Base-by-base conservation (phyloP, 768 basidiomycete species). In the Pulveroboletus ravenelii region DNA sequence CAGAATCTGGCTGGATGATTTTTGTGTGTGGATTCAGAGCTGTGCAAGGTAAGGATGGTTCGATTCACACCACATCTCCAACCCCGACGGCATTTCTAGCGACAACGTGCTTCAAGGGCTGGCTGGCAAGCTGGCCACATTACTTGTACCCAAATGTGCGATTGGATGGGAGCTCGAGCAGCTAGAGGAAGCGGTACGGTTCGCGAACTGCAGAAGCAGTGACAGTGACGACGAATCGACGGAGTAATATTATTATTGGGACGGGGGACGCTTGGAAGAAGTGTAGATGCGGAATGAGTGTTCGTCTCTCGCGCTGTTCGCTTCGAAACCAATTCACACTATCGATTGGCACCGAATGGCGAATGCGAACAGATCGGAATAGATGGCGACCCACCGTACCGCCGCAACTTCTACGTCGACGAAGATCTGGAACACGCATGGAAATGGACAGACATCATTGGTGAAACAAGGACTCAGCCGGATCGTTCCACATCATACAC, bases 1-100 rank as follows among this genome's bases (percentile, higher is more conserved):
- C 66, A 89, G 89, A 64, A 78, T 91, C 31, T 93, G 90, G 90
- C 57, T 91, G 39, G 85, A 90, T 55, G 90, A 92, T 61, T 85
- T 88, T 58, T 87, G 85, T 57, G 78, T 83, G n/a, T 92, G 90
- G 90, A 72, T 78, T 32, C 84, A 89, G 58, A 72, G 78, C 9
- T 74, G 74, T 57, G 82, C 85, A n/a, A 80, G 76, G 89, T 91
- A 58, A 53, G 80, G n/a, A 34, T 51, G 20, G 14, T 17, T 39
- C n/a, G 23, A 14, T 39, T 42, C 13, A 23, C 15, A 45, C 25
- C 31, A 45, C 41, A 20, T 44, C 30, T 32, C 29, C 45, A 47
- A 18, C 41, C 50, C 45, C 37, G 41, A 48, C 41, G 42, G 41
- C 12, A 9, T 56, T 48, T 42, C 45, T 58, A 92, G 89, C 45